Base-by-base conservation (phyloP, 192 early-diverging fungal species). In the Backusella liffmaniae region DNA sequence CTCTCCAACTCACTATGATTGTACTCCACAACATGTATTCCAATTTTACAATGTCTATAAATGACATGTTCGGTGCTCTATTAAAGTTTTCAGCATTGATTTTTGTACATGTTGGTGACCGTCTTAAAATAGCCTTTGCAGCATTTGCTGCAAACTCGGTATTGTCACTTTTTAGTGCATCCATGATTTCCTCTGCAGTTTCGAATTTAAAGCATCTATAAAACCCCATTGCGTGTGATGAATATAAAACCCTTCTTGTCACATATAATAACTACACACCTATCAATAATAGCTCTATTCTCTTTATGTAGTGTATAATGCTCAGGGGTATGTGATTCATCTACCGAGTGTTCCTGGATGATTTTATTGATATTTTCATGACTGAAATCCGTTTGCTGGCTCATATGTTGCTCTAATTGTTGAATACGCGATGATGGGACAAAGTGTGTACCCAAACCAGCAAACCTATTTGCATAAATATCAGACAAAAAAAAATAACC, bases 381-480 rank as follows among this genome's bases (percentile, higher is more conserved):
- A 72, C 96, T 92, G 41, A 89, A 81, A 9, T 91, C 86, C 59
- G 92, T 94, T 34, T 98, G 75, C 75, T 95, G 96, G 70, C 90
- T 86, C 73, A 99, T 79, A 13, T 93, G 90, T 70, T 92, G 81
- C 80, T 96, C 91, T 72, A 99, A 87, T 37, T 91, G 79, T 0
- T 90, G 86, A 26, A 98, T 77, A 4, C 96, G 90, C 69, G 91
- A 90, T 5, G 92, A 92, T 30, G 97, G 96, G 23, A 99, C 92
- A 83, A 91, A 99, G 83, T 99, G 97, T 36, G 98, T 97, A 39
- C 95, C 98, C 80, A 99, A 92, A 26, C 98, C 97, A 18, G 98
- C 90, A 71, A 92, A 84, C 62, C 90, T 93, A 81, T 21, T 26
- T 44, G 5, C 16, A n/a, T 2, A 15, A 0, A 44, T 4, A 15